These are phyloP conservation scores for Cutaneotrichosporon daszewskae DNA, from an alignment of 1,284 basidiomycete genomes.

Conservation along the genomic window DNA sequence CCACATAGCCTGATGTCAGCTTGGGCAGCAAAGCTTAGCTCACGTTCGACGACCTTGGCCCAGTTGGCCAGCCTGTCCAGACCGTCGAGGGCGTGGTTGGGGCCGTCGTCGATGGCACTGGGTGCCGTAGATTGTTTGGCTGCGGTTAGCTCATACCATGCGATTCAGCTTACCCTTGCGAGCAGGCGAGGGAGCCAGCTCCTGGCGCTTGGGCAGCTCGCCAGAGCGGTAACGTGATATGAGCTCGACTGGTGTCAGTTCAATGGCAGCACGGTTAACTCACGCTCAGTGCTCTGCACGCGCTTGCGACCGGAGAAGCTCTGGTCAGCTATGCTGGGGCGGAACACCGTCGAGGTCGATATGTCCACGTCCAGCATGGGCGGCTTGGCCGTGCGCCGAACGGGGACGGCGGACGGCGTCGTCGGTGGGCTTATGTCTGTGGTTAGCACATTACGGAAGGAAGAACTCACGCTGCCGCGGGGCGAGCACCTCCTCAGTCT, in stretches of 20 bases:
- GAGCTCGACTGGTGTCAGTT: background rate
- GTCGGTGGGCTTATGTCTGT: too few relatives aligned
- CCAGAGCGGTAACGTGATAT: background rate
- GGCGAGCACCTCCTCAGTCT: constrained; percentile 2
- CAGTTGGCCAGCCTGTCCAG: constrained; percentile 41
- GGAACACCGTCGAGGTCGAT: background rate
- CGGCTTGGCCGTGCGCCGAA: background rate
- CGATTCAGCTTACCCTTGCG: background rate
- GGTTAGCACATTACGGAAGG: too few relatives aligned
- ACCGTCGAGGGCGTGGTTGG: constrained; percentile 27
- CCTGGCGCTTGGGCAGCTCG: background rate
- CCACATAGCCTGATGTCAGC: constrained; percentile 31
- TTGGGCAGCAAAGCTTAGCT: constrained; percentile 4
- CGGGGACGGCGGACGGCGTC: too few relatives aligned
- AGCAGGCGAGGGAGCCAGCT: background rate
- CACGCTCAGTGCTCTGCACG: background rate
- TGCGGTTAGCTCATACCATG: background rate
- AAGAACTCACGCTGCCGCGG: background rate
- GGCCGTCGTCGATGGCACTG: constrained; percentile 16
- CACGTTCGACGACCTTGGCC: constrained; percentile 43
- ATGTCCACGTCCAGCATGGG: constrained; percentile 13
- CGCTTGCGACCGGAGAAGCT: background rate
- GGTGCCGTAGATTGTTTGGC: constrained; percentile 18
- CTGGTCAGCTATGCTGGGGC: background rate
- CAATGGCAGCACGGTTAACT: background rate